Percentiles rank a stretch among this genome's conserved stretches.
These are phyloP conservation scores for Penicillium goetzii DNA, from an alignment of 495 filamentous ascomycete species.

Conservation along the genomic window DNA sequence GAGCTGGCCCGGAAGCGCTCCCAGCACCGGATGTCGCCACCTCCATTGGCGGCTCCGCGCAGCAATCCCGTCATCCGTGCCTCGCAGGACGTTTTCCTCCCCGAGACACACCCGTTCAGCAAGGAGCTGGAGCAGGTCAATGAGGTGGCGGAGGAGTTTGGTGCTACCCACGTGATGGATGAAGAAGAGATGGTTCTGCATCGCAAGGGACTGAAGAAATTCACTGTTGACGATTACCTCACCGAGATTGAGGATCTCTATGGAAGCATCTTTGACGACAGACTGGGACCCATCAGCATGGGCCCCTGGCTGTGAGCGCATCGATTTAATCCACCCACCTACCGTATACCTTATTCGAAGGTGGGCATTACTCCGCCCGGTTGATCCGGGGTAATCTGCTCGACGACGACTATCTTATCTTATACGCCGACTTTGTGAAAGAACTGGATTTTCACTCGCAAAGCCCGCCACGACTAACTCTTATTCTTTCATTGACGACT, in stretches of 20 bases:
- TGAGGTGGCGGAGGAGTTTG: slow-evolving; percentile 84
- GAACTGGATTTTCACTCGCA: slow-evolving; percentile 32
- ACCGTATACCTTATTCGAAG: background rate
- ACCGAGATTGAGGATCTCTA: slow-evolving; percentile 76
- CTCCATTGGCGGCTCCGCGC: slow-evolving; percentile 42
- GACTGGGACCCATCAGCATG: slow-evolving; percentile 41
- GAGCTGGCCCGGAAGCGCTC: slow-evolving; percentile 70
- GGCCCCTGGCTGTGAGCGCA: slow-evolving; percentile 48
- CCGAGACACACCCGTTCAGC: slow-evolving; percentile 54
- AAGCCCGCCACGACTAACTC: slow-evolving; percentile 33
- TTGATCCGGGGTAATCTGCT: slow-evolving; percentile 29
- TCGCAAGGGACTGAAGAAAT: slow-evolving; percentile 70
- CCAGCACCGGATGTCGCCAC: slow-evolving; percentile 51
- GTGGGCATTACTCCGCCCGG: slow-evolving; percentile 19
- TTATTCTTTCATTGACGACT: slow-evolving; percentile 36
- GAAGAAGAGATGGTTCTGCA: slow-evolving; percentile 71
- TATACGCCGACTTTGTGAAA: slow-evolving; percentile 16
- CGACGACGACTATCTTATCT: slow-evolving; percentile 15
- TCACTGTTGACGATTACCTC: slow-evolving; percentile 81
- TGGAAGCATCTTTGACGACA: slow-evolving; percentile 53
- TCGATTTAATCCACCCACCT: slow-evolving; percentile 6
- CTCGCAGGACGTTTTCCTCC: slow-evolving; percentile 49
- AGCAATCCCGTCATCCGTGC: slow-evolving; percentile 42
- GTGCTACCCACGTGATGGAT: slow-evolving; percentile 63
- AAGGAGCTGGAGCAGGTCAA: slow-evolving; percentile 56